phyloP scores from a whole-genome alignment of 352 stramenopile genomes.

The Thalassiosira hispida region DNA sequence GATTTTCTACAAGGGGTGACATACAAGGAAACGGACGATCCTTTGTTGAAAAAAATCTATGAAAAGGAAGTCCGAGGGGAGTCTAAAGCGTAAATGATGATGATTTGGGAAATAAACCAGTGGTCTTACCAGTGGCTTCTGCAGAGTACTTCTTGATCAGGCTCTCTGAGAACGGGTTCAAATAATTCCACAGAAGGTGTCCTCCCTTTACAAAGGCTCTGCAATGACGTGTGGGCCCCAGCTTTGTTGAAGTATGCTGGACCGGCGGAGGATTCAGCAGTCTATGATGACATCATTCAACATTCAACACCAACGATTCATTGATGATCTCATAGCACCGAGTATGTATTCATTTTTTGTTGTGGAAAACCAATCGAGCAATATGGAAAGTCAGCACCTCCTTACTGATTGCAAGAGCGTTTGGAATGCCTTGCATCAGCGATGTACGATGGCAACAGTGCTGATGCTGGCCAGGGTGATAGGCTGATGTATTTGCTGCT shows the following conservation, averaged over 20 bases:
- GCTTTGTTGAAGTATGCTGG: conserved; percentile 53
- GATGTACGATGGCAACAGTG: conserved; percentile 62
- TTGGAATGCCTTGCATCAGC: conserved; percentile 66
- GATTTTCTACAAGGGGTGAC: conserved; percentile 76
- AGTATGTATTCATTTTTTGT: conserved; percentile 43
- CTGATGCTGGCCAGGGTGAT: conserved; percentile 3
- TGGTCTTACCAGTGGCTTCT: conserved; percentile 67
- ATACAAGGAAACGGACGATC: conserved; percentile 62
- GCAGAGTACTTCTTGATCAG: conserved; percentile 65
- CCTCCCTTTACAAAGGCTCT: conserved; percentile 69
- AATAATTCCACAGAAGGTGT: conserved; percentile 60
- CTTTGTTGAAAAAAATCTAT: conserved; percentile 77
- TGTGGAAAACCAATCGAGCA: conserved; percentile 24
- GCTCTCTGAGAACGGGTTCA: conserved; percentile 44
- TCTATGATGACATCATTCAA: conserved; percentile 17
- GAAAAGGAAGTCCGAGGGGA: conserved; percentile 75
- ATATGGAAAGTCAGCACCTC: conserved; percentile 44
- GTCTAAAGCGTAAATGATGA: conserved; percentile 17
- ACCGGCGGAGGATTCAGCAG: conserved; percentile 16
- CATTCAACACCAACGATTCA: conserved; percentile 35
- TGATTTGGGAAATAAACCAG: conserved; percentile 19
- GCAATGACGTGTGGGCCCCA: conserved; percentile 49
- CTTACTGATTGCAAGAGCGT: conserved; percentile 69
- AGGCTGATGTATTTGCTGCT: conserved; percentile 40
- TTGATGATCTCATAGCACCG: conserved; percentile 44